Evolutionary conservation across 2,329 filamentous ascomycete genomes (phyloP), one percentile per base, ranked within the genome.

Genomic region (Myriosclerotinia curreyana): DNA sequence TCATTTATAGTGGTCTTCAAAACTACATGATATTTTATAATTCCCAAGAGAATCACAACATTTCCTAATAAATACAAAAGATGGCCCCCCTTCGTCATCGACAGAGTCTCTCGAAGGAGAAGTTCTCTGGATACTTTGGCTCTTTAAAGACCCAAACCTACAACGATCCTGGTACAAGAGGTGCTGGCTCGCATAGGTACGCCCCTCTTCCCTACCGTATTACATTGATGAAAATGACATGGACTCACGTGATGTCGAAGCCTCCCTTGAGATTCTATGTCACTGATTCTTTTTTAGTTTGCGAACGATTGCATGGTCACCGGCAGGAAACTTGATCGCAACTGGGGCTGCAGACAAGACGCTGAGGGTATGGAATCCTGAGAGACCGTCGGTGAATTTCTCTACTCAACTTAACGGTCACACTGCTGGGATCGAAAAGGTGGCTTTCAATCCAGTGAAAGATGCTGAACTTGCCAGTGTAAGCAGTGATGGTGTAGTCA

Each of bases 261-360:
- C 14, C 20, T 50, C 46, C 50, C 48, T 55, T n/a, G 51, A 25
- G 8, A 31, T 42, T 1, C 14, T 15, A 34, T 31, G 31, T 20
- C 7, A 31, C 60, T 62, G 31, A 62, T 31, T 56, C 44, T 31
- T 34, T 31, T n/a, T n/a, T 49, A 92, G 88, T 68, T 82, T 96
- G 64, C 86, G 90, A 49, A 88, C 89, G 1, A 87, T 98, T 69
- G 88, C 90, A 48, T 98, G 94, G 94, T 96, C 94, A 69, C 91
- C 93, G 0, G 81, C 91, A 0, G 92, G 94, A 42, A 89, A 86
- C 11, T 81, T 95, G 66, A 86, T 98, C 66, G 94, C 94, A 0
- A 96, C 93, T 0, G 92, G 92, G 3, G 84, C 88, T 7, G 79
- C 82, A 31, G 87, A 91, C 72, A 85, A 83, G 69, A 89, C 84